Evolutionary conservation across 305 asterid genomes (phyloP).

Genomic region (Solanum hybrid): DNA sequence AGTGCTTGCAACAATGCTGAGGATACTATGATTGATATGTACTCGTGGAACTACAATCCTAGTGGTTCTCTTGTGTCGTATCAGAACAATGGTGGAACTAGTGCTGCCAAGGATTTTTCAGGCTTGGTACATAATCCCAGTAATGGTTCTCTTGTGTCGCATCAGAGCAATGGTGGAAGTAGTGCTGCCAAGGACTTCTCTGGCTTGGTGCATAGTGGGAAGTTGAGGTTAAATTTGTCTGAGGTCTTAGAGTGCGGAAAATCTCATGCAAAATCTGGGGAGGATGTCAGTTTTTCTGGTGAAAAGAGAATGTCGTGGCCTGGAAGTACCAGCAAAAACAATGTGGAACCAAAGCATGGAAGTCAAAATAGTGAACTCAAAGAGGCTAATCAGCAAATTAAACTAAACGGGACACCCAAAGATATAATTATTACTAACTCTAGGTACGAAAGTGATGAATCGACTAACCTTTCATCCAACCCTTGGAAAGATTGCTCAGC

Average conservation of each 20-base stretch:
- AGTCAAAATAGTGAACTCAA: slow-evolving; percentile 30
- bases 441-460: slow-evolving; percentile 44
- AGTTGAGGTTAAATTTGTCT: slow-evolving; percentile 19
- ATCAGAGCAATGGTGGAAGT: slow-evolving; percentile 29
- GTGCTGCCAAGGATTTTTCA: slow-evolving; percentile 20
- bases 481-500: slow-evolving; percentile 39
- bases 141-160: slow-evolving; percentile 28
- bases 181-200: slow-evolving; percentile 20
- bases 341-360: slow-evolving; percentile 15
- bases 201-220: slow-evolving; percentile 37
- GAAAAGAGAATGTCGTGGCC: slow-evolving; percentile 36
- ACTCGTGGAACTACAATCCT: slow-evolving; percentile 32
- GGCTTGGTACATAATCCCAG: slow-evolving; percentile 21
- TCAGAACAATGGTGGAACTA: slow-evolving; percentile 28
- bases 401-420: slow-evolving; percentile 21
- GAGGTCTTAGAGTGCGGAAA: slow-evolving; percentile 30
- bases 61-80: slow-evolving; percentile 25
- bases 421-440: slow-evolving; percentile 28
- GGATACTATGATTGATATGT: slow-evolving; percentile 45
- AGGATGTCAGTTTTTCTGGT: slow-evolving; percentile 26
- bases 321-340: slow-evolving; percentile 26
- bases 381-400: slow-evolving; percentile 28
- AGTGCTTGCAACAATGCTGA: slow-evolving; percentile 39
- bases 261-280: slow-evolving; percentile 24
- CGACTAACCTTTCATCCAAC: slow-evolving; percentile 31